Base-by-base conservation (phyloP, 2,329 filamentous ascomycete genomes). In the Neocatenulostroma microsporum region DNA sequence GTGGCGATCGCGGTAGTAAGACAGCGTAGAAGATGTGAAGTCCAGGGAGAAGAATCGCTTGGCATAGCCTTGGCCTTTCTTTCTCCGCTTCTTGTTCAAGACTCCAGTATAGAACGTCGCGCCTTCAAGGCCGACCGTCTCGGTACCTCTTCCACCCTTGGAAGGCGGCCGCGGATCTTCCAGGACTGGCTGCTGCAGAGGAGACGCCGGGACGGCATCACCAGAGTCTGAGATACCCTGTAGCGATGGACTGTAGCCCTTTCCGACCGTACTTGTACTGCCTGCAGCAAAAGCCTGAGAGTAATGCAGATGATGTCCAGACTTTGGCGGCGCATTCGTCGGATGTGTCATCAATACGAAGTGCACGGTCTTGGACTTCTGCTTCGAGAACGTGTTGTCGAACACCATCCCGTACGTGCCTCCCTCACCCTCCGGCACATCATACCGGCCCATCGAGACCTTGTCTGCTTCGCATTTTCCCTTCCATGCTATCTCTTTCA, bases 321-420 rank as follows among this genome's bases (percentile, higher is more conserved):
- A 79, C 54, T 85, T 84, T 1, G 85, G 85, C 21, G 84, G 77
- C 5, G 78, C 74, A 49, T 80, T 82, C 23, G 86, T 88, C 8
- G 89, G 88, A 55, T 96, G 95, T 25, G 87, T 96, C 59, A 96
- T 74, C 35, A 98, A 76, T 23, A 95, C 88, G 55, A 98, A 85
- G 6, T 89, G 96, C 14, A 87, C 87, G 20, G 83, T 94, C 66
- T 98, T 98, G 36, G 88, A 91, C 27, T 84, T 81, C 61, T 82
- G 84, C 66, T 95, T 96, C 42, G 88, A 94, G 60, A 98, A 98
- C 19, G 91, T 98, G 57, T 98, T 98, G 74, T 98, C 91, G 56
- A 98, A 94, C 21, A 96, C 86, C 43, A 98, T 70, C 39, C 88
- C 91, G 58, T 94, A 98, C 77, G 94, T 95, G 55, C 91, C 91